These are phyloP conservation scores for Bromus sterilis DNA, from an alignment of 176 grass and related monocot genomes.

Conservation along the genomic window DNA sequence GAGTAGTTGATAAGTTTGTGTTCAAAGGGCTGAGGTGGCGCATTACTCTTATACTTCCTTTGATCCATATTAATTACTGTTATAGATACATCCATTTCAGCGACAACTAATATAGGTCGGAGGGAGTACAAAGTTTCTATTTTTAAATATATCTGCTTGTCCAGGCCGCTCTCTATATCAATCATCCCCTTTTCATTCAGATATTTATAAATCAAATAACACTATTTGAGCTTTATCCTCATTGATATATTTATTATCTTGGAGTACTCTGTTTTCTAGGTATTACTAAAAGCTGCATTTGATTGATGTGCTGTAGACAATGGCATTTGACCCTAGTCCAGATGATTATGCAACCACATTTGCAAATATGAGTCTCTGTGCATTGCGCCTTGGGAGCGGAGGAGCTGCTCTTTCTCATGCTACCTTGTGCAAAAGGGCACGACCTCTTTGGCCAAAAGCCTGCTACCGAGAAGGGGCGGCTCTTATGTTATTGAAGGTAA, in stretches of 20 bases:
- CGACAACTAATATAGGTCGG: no score
- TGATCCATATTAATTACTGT: no score
- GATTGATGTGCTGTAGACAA: background rate
- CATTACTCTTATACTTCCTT: no score
- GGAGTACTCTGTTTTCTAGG: background rate
- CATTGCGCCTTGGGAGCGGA: background rate
- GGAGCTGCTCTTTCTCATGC: background rate
- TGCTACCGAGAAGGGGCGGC: background rate
- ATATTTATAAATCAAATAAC: no score
- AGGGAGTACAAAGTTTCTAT: background rate
- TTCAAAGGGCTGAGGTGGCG: no score
- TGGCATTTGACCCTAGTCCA: background rate
- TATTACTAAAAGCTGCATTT: background rate
- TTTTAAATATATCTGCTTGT: background rate
- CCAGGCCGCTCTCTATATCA: background rate
- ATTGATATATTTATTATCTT: background rate
- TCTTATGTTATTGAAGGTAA: constrained; percentile 3
- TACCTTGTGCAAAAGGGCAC: background rate
- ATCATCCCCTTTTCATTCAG: no score
- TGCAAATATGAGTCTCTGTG: background rate
- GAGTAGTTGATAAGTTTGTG: no score
- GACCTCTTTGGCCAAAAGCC: background rate
- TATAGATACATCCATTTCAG: no score
- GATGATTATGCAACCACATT: background rate
- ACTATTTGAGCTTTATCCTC: background rate